Percentiles rank a stretch among this genome's conserved stretches.
Conservation (phyloP, 495 filamentous ascomycete genomes). For the Penicillium herquei region DNA sequence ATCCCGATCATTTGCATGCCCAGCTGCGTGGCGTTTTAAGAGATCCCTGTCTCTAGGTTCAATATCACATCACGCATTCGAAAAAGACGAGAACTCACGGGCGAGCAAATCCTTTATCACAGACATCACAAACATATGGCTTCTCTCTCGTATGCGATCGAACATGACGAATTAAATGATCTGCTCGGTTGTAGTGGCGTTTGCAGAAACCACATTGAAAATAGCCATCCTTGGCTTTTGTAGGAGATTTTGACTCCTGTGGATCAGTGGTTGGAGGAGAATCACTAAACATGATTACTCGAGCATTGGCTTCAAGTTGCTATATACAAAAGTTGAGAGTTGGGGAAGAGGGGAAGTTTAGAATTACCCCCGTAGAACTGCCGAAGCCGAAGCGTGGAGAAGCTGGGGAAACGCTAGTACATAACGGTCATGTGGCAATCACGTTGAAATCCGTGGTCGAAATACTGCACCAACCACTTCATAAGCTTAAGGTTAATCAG, state of each 20-base stretch:
- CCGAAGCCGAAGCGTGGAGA: not conserved
- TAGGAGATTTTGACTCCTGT: conserved; percentile 9
- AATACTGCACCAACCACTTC: too few relatives aligned
- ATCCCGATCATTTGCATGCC: conserved; percentile 44
- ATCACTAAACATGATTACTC: conserved; percentile 18
- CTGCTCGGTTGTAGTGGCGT: conserved; percentile 52
- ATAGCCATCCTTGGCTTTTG: conserved; percentile 25
- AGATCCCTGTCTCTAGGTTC: conserved; percentile 36
- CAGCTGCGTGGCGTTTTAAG: conserved; percentile 53
- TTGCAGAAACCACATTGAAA: conserved; percentile 57
- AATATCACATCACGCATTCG: not conserved
- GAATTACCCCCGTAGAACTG: too few relatives aligned
- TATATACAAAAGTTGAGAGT: not conserved
- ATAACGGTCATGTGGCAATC: not conserved
- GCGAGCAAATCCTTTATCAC: conserved; percentile 53
- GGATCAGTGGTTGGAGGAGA: conserved; percentile 10
- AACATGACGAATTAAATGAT: conserved; percentile 57
- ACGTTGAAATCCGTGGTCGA: not conserved
- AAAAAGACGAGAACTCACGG: conserved; percentile 27
- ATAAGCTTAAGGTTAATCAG: not conserved
- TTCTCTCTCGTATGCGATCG: conserved; percentile 58
- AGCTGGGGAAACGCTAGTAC: not conserved
- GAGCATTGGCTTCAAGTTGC: not conserved
- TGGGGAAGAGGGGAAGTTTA: not conserved
- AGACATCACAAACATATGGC: conserved; percentile 48